Conservation (phyloP, 768 basidiomycete species). For the Obba rivulosa region DNA sequence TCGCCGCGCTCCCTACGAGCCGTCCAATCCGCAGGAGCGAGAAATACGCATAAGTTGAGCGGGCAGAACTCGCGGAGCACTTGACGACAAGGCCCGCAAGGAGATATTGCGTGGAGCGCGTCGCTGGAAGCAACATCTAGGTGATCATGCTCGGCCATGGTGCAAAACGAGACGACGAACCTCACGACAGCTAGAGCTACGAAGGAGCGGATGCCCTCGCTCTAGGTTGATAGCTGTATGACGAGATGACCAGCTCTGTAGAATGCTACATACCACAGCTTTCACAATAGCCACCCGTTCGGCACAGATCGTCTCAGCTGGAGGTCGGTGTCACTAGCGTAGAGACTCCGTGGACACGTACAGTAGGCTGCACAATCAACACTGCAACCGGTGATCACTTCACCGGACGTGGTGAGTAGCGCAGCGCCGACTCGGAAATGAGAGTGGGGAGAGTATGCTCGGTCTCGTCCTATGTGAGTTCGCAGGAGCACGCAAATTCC, state of each 20-base stretch:
- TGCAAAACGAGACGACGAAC: slow-evolving; percentile 35
- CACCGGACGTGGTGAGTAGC: slow-evolving; percentile 59
- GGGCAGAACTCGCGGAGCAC: slow-evolving; percentile 81
- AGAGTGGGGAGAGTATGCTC: slow-evolving; percentile 74
- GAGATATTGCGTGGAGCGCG: slow-evolving; percentile 58
- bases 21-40: slow-evolving; percentile 61
- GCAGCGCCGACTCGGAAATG: slow-evolving; percentile 94
- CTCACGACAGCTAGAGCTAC: slow-evolving; percentile 70
- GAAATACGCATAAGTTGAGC: slow-evolving; percentile 60
- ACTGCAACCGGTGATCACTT: slow-evolving; percentile 78
- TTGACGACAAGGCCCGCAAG: slow-evolving; percentile 92
- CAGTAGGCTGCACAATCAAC: slow-evolving; percentile 92
- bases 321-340: background rate
- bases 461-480: slow-evolving; percentile 48
- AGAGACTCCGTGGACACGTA: slow-evolving; percentile 24
- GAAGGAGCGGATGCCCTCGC: slow-evolving; percentile 67
- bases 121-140: slow-evolving; percentile 40
- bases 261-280: slow-evolving; percentile 62
- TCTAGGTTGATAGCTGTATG: slow-evolving; percentile 36
- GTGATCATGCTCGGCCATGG: background rate
- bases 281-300: slow-evolving; percentile 92
- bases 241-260: background rate
- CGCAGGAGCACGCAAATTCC: no score
- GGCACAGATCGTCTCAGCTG: slow-evolving; percentile 87
- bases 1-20: slow-evolving; percentile 31